Evolutionary conservation across 257 asterid species (phyloP).

Genomic region (Handroanthus guayacan): DNA sequence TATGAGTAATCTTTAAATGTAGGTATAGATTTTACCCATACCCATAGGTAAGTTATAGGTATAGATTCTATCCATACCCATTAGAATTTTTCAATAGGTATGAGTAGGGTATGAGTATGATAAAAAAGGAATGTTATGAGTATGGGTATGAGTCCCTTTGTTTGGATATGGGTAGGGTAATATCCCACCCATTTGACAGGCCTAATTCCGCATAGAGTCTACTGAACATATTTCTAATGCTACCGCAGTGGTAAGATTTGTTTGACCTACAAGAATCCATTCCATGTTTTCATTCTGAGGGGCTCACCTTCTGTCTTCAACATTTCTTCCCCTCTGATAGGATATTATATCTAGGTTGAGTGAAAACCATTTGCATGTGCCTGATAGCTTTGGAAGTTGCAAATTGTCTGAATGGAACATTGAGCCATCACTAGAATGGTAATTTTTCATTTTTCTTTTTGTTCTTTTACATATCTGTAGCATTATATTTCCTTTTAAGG

Average conservation of each 20-base stretch:
- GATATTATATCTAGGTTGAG: constrained; percentile 65
- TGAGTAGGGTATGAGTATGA: too few relatives aligned
- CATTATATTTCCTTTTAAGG: neutral
- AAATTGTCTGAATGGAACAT: constrained; percentile 65
- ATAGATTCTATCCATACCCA: too few relatives aligned
- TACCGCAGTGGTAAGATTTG: constrained; percentile 68
- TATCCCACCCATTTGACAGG: constrained; percentile 78
- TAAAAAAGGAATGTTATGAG: too few relatives aligned
- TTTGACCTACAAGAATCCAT: constrained; percentile 24
- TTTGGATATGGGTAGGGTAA: too few relatives aligned
- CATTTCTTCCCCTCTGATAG: constrained; percentile 49
- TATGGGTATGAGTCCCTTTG: too few relatives aligned
- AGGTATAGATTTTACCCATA: too few relatives aligned
- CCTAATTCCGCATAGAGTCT: constrained; percentile 68
- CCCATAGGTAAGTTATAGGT: too few relatives aligned
- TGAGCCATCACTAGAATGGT: constrained; percentile 73
- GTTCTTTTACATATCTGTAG: constrained; percentile 21
- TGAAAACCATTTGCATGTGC: constrained; percentile 62
- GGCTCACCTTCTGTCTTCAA: constrained; percentile 27
- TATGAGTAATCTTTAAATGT: too few relatives aligned
- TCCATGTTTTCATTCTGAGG: constrained; percentile 29
- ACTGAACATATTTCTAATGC: constrained; percentile 62
- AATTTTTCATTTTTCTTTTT: constrained; percentile 23
- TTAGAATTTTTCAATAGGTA: too few relatives aligned
- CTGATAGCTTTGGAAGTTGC: constrained; percentile 81